Base-by-base conservation (phyloP, 2,329 filamentous ascomycete genomes). In the Periconia sp. region DNA sequence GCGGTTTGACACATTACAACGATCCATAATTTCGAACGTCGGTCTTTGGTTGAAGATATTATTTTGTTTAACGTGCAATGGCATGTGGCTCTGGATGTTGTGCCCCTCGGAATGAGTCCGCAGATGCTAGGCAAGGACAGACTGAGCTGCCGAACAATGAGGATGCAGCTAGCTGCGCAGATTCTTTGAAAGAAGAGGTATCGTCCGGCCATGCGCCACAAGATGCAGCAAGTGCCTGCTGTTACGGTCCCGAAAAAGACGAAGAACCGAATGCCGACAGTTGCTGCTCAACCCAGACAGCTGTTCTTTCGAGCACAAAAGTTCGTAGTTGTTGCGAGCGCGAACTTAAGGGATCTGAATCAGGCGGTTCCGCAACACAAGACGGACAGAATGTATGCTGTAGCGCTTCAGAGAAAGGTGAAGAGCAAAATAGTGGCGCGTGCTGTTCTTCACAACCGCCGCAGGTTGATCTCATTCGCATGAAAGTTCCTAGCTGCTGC, bases 21-120 rank as follows among this genome's bases (percentile, higher is more conserved):
- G 14, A 14, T 33, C 31, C 31, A 33, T 14, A 33, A 33, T 33
- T 14, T 33, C 31, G 14, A 33, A 33, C 33, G 13, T 37, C 15
- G 3, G 3, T 14, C 10, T n/a, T 37, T 3, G 33, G 33, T 3
- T 11, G 13, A 37, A 37, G 15, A 5, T 3, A 37, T 5, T 37
- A 5, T 6, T 11, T 27, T 27, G 8, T 8, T 27, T 27, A 8
- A 27, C 3, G 33, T 5, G 33, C 19, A 20, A 62, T 62, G 59
- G 54, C 57, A 20, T 62, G 59, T 35, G 50, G 54, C 45, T 57
- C 54, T 46, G 54, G 52, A 13, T 62, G 59, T 42, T 62, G 59
- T 42, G 54, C 46, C 20, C 45, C 52, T 0, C 54, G 48, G 14
- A 42, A 53, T 9, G 31, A 40, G 13, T 19, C 19, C 15, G 9